Percentiles rank a stretch among this genome's conserved stretches.
Conservation (phyloP, 768 basidiomycete species). For the Boletus rubropictus region DNA sequence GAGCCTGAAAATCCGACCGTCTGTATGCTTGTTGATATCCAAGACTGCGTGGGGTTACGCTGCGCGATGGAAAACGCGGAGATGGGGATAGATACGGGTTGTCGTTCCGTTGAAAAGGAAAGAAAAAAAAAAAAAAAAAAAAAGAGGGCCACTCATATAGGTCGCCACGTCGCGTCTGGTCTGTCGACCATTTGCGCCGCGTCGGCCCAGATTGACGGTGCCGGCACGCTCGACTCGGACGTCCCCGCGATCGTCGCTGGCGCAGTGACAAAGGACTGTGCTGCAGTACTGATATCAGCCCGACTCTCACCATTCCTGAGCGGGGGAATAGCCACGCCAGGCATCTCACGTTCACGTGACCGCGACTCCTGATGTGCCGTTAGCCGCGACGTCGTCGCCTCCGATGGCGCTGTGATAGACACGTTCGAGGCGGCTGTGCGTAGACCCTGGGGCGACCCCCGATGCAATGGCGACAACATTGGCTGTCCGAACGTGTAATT, state of each 20-base stretch:
- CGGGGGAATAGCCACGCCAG: conserved; percentile 23
- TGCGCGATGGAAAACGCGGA: not conserved
- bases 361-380: conserved; percentile 16
- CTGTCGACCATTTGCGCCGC: conserved; percentile 40
- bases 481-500: conserved; percentile 73
- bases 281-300: conserved; percentile 64
- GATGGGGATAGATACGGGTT: not conserved
- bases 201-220: conserved; percentile 46
- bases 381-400: conserved; percentile 20
- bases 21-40: conserved; percentile 5
- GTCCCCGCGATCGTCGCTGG: conserved; percentile 53
- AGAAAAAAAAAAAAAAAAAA: too few relatives aligned
- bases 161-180: conserved; percentile 34
- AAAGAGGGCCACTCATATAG: conserved; percentile 26
- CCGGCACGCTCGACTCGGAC: conserved; percentile 47
- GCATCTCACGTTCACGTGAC: conserved; percentile 7
- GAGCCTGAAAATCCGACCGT: conserved; percentile 9
- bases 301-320: conserved; percentile 34
- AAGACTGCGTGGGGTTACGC: conserved; percentile 1
- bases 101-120: not conserved
- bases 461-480: conserved; percentile 32
- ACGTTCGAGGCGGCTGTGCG: conserved; percentile 15
- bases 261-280: conserved; percentile 62
- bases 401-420: conserved; percentile 25
- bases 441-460: conserved; percentile 15